Evolutionary conservation across 2,329 filamentous ascomycete species (phyloP).

Genomic region (Capronia coronata): DNA sequence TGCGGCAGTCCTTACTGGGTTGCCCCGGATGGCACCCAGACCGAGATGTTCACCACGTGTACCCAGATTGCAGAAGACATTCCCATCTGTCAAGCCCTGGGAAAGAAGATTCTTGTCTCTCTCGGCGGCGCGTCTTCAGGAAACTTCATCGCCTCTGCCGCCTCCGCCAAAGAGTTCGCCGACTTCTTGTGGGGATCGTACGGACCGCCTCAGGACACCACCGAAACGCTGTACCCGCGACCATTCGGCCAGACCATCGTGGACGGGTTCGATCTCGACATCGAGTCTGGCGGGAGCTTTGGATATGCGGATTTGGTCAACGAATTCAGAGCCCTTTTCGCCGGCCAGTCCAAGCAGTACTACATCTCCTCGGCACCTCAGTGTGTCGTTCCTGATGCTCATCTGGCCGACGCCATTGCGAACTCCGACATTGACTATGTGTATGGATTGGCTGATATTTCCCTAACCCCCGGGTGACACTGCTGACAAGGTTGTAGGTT

Average conservation of each 20-base stretch:
- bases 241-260: constrained; percentile 61
- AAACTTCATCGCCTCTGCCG: constrained; percentile 55
- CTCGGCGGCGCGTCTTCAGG: constrained; percentile 65
- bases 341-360: constrained; percentile 46
- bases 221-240: constrained; percentile 42
- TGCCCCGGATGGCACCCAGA: constrained; percentile 29
- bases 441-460: constrained; percentile 10
- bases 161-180: constrained; percentile 51
- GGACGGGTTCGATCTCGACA: constrained; percentile 73
- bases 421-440: constrained; percentile 47
- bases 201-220: constrained; percentile 46
- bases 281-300: constrained; percentile 51
- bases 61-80: constrained; percentile 43
- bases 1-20: constrained; percentile 41
- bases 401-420: constrained; percentile 42
- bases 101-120: constrained; percentile 67
- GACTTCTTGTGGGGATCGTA: constrained; percentile 64
- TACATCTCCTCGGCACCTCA: constrained; percentile 62
- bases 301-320: constrained; percentile 59
- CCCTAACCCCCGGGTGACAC: not conserved
- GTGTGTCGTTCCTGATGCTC: constrained; percentile 58
- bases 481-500: constrained; percentile 31
- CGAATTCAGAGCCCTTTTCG: constrained; percentile 53
- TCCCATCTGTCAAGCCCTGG: constrained; percentile 54
- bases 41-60: constrained; percentile 41